Evolutionary conservation across 495 filamentous ascomycete genomes (phyloP), one percentile per base, ranked within the genome.

Genomic region (Venustampulla echinocandica): DNA sequence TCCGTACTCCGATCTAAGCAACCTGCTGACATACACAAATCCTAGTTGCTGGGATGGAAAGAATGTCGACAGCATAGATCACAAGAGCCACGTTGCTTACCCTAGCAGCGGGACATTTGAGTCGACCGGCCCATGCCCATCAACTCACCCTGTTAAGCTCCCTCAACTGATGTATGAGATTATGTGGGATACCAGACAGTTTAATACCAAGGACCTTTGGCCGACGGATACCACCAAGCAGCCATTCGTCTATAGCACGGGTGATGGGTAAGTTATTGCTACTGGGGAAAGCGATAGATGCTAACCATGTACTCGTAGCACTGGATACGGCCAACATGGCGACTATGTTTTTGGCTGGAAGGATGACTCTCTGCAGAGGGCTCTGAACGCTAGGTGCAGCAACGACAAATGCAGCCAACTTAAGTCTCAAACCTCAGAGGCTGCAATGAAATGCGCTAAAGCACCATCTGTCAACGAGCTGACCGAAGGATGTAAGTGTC

Each of bases 281-380:
- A 4, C 10, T 15, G 11, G 18, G 25, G 4, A 18, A 5, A 37
- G 13, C 21, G 14, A 5, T n/a, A 24, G 25, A 38, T 15, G 11
- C n/a, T 15, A 7, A n/a, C 38, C 17, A 37, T 13, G 10, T 24
- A 39, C n/a, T 22, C 9, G 32, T 23, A 49, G 47, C 3, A 49
- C 22, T 5, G 47, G 47, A 19, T 58, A 59, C 44, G 81, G 82
- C 15, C 82, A 81, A 55, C 84, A 88, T 54, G 84, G 74, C 11
- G 84, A 87, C 58, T 87, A 85, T 60, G 79, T 87, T 50, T 72
- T 71, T 30, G 83, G 77, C 20, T 87, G 84, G 84, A 73, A 84
- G 18, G 62, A 62, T 13, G 65, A 61, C 14, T 54, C 69, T 40
- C 64, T 79, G 15, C 65, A 70, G 44, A 14, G 45, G 3, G 74